Base-by-base conservation (phyloP, 192 early-diverging fungal genomes). In the Coemansia sp. region DNA sequence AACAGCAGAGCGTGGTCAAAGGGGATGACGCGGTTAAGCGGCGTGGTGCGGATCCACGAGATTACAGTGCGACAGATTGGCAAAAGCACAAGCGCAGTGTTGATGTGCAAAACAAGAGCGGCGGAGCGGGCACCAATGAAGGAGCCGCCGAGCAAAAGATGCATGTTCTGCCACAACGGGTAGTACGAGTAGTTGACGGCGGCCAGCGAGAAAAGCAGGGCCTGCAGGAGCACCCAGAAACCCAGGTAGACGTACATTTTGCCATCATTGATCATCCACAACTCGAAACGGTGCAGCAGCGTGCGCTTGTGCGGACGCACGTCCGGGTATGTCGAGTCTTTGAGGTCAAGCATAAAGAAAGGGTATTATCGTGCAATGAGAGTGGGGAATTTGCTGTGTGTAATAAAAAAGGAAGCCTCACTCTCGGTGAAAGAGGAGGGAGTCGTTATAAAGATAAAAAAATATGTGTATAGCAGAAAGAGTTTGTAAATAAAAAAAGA, bases 1-100 rank as follows among this genome's bases (percentile, higher is more conserved):
- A 93, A 92, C 44, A 86, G 73, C 55, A 89, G 83, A 59, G 88
- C 91, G 61, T 90, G 86, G 74, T 93, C 91, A 63, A 93, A 92
- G 5, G 91, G 91, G 12, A 94, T 82, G 37, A 90, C 77, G n/a
- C 84, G 73, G 55, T 82, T 85, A 40, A 93, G 71, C 53, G 88
- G 85, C 21, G 92, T 92, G 1, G 80, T 81, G 15, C 92, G 80
- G 15, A 92, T 66, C 61, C 81, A 78, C 53, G 91, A 91, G 22
- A 94, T 87, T 23, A 90, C 63, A 42, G 88, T 94, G 7, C 90
- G 74, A 74, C 91, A 93, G 9, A 94, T 85, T 6, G 91, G 87
- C 69, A 94, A 82, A 44, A 93, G 76, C 15, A 94, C 80, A 22
- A 93, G 60, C 47, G 85, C 91, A 45, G 85, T 88, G 75, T 91